phyloP scores from a whole-genome alignment of 1,139 yeast species.

The Taphrina communis region DNA sequence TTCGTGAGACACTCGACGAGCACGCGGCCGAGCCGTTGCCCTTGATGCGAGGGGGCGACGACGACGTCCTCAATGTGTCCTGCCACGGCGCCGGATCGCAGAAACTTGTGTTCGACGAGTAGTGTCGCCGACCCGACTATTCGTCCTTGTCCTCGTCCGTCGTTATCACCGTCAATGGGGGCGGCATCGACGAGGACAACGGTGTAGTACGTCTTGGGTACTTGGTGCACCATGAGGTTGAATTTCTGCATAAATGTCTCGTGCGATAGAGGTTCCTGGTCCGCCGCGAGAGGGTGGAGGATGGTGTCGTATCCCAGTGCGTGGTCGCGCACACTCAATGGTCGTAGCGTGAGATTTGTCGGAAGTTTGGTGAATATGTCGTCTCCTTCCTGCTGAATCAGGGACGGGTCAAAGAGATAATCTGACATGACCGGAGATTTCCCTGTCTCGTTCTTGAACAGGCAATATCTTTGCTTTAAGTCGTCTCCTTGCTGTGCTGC shows the following conservation, averaged over 20 bases:
- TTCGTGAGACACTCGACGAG: conserved; percentile 24
- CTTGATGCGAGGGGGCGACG: conserved; percentile 76
- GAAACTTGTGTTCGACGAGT: conserved; percentile 61
- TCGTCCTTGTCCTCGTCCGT: not conserved
- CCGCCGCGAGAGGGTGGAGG: conserved; percentile 34
- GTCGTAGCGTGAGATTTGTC: conserved; percentile 53
- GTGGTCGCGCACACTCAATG: conserved; percentile 58
- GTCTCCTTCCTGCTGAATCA: not conserved
- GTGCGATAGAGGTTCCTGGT: conserved; percentile 21
- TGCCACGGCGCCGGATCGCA: conserved; percentile 78
- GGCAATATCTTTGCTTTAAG: no score
- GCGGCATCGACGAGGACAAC: conserved; percentile 57
- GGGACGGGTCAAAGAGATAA: conserved; percentile 14
- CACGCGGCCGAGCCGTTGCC: conserved; percentile 70
- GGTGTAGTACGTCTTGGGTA: conserved; percentile 60
- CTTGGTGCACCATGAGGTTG: conserved; percentile 41
- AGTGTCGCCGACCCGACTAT: conserved; percentile 56
- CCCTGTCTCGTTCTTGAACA: no score
- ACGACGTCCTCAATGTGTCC: conserved; percentile 98
- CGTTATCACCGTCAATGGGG: conserved; percentile 44
- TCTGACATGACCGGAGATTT: not conserved
- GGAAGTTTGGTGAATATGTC: not conserved
- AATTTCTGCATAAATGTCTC: conserved; percentile 10
- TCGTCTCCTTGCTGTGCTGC: no score
- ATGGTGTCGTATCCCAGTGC: conserved; percentile 49